phyloP scores from a whole-genome alignment of 176 grass and related monocot species.

The Hsuehochloa calcarea region DNA sequence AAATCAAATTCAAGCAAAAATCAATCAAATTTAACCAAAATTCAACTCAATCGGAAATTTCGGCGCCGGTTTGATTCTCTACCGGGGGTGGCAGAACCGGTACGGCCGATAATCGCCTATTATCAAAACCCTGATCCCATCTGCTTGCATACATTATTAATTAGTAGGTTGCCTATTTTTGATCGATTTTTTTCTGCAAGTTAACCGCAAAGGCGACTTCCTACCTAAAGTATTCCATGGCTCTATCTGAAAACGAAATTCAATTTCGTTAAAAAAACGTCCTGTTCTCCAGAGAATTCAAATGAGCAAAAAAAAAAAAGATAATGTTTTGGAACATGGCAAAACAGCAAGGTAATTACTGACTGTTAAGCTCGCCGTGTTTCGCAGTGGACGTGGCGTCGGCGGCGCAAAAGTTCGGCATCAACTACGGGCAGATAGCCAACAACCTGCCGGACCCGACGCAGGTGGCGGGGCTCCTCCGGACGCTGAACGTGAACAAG shows the following conservation, averaged over 20 bases:
- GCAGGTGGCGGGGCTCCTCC: slow-evolving; percentile 55
- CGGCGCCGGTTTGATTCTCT: too few species aligned
- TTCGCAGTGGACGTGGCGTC: slow-evolving; percentile 35
- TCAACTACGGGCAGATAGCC: slow-evolving; percentile 86
- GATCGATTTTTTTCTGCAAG: neutral
- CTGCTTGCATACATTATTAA: slow-evolving; percentile 12
- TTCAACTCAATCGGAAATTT: too few species aligned
- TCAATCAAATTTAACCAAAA: too few species aligned
- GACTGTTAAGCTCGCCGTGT: neutral
- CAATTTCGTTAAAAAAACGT: neutral
- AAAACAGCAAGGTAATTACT: neutral
- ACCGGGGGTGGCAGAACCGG: too few species aligned
- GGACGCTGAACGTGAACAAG: slow-evolving; percentile 61
- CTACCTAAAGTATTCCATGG: slow-evolving; percentile 39
- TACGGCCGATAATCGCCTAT: too few species aligned
- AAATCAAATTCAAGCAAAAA: too few species aligned
- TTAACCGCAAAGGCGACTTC: slow-evolving; percentile 30
- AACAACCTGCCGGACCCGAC: slow-evolving; percentile 67
- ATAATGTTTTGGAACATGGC: neutral
- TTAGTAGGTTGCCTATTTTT: neutral
- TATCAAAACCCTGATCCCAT: too few species aligned
- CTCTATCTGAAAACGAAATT: slow-evolving; percentile 31
- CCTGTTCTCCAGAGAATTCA: neutral
- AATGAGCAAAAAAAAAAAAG: neutral
- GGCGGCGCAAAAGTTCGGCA: slow-evolving; percentile 59